Evolutionary conservation across 495 filamentous ascomycete species (phyloP).

Genomic region (Penicillium tannophilum): DNA sequence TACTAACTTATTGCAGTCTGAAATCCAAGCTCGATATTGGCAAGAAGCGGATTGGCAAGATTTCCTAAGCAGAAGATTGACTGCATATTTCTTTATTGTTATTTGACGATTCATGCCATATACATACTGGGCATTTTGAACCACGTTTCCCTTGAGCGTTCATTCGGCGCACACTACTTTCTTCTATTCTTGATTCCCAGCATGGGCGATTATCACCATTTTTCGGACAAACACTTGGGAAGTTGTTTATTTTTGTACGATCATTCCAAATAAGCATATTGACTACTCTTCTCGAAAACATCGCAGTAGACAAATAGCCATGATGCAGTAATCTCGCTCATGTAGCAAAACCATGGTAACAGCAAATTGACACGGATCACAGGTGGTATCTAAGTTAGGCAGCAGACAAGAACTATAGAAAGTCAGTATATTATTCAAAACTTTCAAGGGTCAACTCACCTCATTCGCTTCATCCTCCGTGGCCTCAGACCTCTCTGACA

Average conservation of each 20-base stretch:
- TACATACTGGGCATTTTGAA: neutral
- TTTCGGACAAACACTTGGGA: neutral
- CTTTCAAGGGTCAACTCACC: conserved; percentile 36
- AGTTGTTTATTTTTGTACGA: conserved; percentile 2
- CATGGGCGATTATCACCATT: conserved; percentile 9
- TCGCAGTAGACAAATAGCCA: neutral
- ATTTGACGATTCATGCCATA: conserved; percentile 4
- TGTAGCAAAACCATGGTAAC: neutral
- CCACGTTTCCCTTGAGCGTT: conserved; percentile 13
- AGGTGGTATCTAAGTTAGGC: neutral
- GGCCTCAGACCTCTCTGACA: conserved; percentile 63
- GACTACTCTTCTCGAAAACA: neutral
- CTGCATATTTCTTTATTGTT: neutral
- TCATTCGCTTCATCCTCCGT: conserved; percentile 67
- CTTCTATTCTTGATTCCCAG: conserved; percentile 18
- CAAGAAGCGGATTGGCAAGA: conserved; percentile 78
- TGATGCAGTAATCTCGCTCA: conserved; percentile 2
- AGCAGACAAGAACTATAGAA: neutral
- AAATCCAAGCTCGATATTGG: conserved; percentile 78
- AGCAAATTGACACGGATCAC: neutral
- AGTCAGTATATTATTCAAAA: neutral
- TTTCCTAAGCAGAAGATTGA: conserved; percentile 50
- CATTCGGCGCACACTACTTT: conserved; percentile 1
- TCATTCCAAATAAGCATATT: neutral
- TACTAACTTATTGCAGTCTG: conserved; percentile 48